These are phyloP conservation scores for Amniculicola lignicola DNA, from an alignment of 495 filamentous ascomycete species.

Conservation along the genomic window DNA sequence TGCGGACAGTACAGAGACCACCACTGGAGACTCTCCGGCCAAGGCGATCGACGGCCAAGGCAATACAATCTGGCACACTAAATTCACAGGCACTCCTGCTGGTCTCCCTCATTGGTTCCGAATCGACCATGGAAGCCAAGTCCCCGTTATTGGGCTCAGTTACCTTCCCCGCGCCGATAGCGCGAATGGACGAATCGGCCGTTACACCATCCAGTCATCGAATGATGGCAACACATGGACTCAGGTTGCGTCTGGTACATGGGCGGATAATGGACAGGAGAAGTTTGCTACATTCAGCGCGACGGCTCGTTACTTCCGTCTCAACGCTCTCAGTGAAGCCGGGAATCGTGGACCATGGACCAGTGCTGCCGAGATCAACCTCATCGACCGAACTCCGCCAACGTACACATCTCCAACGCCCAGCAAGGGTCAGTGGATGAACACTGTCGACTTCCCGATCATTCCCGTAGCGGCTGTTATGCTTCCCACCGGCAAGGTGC, in stretches of 20 bases:
- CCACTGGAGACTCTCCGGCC: neutral
- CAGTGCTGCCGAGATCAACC: constrained; percentile 41
- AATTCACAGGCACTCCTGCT: constrained; percentile 1
- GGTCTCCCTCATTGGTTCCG: constrained; percentile 21
- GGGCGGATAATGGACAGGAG: constrained; percentile 41
- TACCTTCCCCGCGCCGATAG: constrained; percentile 38
- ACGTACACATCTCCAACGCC: constrained; percentile 33
- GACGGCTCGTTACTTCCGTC: constrained; percentile 45
- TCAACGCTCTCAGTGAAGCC: constrained; percentile 41
- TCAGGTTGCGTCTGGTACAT: constrained; percentile 48
- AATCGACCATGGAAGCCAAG: constrained; percentile 12
- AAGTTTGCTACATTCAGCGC: constrained; percentile 39
- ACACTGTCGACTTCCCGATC: constrained; percentile 53
- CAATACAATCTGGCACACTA: constrained; percentile 21
- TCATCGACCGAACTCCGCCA: neutral
- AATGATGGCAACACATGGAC: constrained; percentile 38
- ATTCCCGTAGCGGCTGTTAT: constrained; percentile 47
- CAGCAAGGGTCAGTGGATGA: constrained; percentile 46
- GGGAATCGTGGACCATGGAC: constrained; percentile 39
- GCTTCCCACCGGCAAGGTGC: constrained; percentile 42
- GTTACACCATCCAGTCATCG: constrained; percentile 44
- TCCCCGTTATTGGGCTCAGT: constrained; percentile 10
- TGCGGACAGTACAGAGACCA: constrained; percentile 16
- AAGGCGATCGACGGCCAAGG: constrained; percentile 17
- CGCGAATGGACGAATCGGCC: constrained; percentile 42